phyloP scores from a whole-genome alignment of 371 early-diverging fungal genomes.

The Mucor irregularis region DNA sequence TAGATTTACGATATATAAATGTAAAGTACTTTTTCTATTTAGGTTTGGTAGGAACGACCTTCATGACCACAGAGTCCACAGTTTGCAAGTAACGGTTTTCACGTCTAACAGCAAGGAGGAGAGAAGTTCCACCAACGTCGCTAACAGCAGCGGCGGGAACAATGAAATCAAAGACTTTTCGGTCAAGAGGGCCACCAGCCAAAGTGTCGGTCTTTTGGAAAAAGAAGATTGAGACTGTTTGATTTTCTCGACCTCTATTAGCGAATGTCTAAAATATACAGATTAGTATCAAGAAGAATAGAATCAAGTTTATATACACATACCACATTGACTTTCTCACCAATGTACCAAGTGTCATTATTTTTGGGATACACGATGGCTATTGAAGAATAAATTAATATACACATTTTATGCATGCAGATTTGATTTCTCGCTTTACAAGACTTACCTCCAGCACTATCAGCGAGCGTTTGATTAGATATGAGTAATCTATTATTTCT shows the following conservation, averaged over 20 bases:
- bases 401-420: background rate
- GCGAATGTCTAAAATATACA: too few species aligned
- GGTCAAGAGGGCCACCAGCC: constrained; percentile 27
- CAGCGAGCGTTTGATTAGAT: background rate
- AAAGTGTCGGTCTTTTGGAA: constrained; percentile 17
- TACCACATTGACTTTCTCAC: constrained; percentile 33
- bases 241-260: too few species aligned
- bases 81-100: constrained; percentile 21
- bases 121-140: constrained; percentile 16
- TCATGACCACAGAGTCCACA: constrained; percentile 30
- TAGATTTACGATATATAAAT: background rate
- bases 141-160: constrained; percentile 25
- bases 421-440: background rate
- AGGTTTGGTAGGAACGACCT: constrained; percentile 1
- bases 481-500: too few species aligned
- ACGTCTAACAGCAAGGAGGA: constrained; percentile 39
- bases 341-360: constrained; percentile 37
- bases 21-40: too few species aligned
- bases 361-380: constrained; percentile 32
- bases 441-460: constrained; percentile 5
- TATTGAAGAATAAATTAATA: background rate
- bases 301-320: constrained; percentile 21
- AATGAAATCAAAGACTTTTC: constrained; percentile 23
- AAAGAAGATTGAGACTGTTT: too few species aligned
- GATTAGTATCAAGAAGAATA: constrained; percentile 27